Conservation (phyloP, 2,329 filamentous ascomycete species). For the Apiospora hydei region DNA sequence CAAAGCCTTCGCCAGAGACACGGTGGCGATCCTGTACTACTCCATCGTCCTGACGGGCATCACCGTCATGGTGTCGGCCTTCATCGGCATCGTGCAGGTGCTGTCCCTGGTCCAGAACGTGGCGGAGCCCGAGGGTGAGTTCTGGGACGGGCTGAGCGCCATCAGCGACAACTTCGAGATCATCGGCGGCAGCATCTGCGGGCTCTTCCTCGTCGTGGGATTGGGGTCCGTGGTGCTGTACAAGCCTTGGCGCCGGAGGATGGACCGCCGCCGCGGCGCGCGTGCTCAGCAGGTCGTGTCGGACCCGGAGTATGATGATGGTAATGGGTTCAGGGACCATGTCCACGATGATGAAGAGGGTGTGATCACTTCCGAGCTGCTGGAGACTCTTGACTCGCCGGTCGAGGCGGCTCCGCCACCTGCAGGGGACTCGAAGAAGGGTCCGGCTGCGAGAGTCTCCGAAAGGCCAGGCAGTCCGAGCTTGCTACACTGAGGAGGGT, state of each 20-base stretch:
- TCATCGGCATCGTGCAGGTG: conserved; percentile 87
- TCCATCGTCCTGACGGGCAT: conserved; percentile 85
- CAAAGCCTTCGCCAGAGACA: conserved; percentile 77
- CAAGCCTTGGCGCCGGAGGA: conserved; percentile 73
- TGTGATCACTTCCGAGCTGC: conserved; percentile 2
- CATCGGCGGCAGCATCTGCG: conserved; percentile 86
- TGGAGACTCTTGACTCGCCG: conserved; percentile 9
- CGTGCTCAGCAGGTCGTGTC: conserved; percentile 29
- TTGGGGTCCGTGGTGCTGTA: conserved; percentile 77
- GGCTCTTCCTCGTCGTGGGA: conserved; percentile 81
- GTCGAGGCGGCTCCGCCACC: neutral
- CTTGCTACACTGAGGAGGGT: neutral
- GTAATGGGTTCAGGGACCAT: conserved; percentile 1
- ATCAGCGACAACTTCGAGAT: conserved; percentile 85
- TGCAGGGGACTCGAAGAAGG: conserved; percentile 5
- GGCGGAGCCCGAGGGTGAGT: conserved; percentile 74
- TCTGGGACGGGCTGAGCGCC: conserved; percentile 86
- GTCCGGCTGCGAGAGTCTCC: neutral
- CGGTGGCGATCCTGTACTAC: conserved; percentile 92
- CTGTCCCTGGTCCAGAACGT: conserved; percentile 81
- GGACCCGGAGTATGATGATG: conserved; percentile 26
- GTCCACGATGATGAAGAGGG: neutral
- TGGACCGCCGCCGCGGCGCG: conserved; percentile 43
- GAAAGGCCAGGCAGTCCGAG: neutral
- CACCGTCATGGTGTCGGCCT: conserved; percentile 82